Percentiles rank a stretch among this genome's conserved stretches.
Conservation (phyloP, 1,284 basidiomycete species). For the Rhizopogon parksii region DNA sequence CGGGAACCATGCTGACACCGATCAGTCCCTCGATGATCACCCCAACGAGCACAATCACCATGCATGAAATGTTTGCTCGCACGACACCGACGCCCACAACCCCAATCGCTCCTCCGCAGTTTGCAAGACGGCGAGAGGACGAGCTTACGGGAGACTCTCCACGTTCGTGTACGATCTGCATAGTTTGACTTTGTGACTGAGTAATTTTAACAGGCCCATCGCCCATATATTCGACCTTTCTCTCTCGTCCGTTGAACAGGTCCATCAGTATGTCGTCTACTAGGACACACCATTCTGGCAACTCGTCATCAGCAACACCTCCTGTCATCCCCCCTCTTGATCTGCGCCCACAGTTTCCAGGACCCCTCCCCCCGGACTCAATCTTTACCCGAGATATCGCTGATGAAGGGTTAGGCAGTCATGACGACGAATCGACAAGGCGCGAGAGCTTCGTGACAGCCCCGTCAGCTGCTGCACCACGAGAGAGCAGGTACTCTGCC, state of each 20-base stretch:
- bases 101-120: slow-evolving; percentile 21
- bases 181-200: background rate
- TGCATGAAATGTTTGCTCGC: slow-evolving; percentile 17
- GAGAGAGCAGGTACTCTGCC: slow-evolving; percentile 24
- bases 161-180: slow-evolving; percentile 15
- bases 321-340: slow-evolving; percentile 53
- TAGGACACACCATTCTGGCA: slow-evolving; percentile 42
- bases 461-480: slow-evolving; percentile 21
- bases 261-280: slow-evolving; percentile 41
- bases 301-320: slow-evolving; percentile 29
- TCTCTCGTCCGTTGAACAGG: slow-evolving; percentile 28
- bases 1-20: slow-evolving; percentile 20
- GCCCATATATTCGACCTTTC: slow-evolving; percentile 26
- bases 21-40: slow-evolving; percentile 19
- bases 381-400: slow-evolving; percentile 25
- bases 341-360: slow-evolving; percentile 46
- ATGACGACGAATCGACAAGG: slow-evolving; percentile 33
- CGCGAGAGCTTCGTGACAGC: slow-evolving; percentile 60
- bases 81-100: slow-evolving; percentile 27
- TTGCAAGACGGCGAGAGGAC: slow-evolving; percentile 23
- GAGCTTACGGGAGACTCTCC: slow-evolving; percentile 23
- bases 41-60: slow-evolving; percentile 20
- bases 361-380: slow-evolving; percentile 32
- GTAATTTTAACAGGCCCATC: slow-evolving; percentile 22
- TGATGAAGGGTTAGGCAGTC: slow-evolving; percentile 28